A percentile compares a stretch with the other conserved stretches of the same genome.
phyloP scores from a whole-genome alignment of 768 basidiomycete genomes.

The Naematelia encephala region DNA sequence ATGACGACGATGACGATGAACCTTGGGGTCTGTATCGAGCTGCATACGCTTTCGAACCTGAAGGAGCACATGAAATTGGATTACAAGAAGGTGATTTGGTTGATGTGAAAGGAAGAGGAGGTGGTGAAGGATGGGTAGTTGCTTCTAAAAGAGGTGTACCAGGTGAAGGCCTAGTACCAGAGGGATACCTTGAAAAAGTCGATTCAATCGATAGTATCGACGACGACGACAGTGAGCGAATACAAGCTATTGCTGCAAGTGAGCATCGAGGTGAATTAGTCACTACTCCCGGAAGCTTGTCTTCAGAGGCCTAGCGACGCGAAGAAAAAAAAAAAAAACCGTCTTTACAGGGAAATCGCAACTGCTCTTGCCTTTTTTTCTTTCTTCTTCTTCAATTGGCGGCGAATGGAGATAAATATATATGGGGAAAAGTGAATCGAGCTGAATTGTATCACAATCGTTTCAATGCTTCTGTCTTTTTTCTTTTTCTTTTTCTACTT shows the following conservation, averaged over 20 bases:
- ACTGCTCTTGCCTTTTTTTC: too few relatives aligned
- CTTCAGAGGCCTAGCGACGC: background rate
- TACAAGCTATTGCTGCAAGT: background rate
- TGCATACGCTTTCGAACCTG: conserved; percentile 34
- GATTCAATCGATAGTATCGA: conserved; percentile 1
- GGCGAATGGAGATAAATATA: too few relatives aligned
- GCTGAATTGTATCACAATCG: too few relatives aligned
- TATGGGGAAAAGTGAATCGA: too few relatives aligned
- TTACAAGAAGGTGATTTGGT: conserved; percentile 40
- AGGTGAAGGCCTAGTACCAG: conserved; percentile 18
- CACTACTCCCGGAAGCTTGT: background rate
- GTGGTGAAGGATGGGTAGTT: conserved; percentile 44
- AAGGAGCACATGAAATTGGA: conserved; percentile 35
- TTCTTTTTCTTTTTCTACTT: too few relatives aligned
- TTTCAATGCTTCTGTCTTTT: too few relatives aligned
- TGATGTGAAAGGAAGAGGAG: conserved; percentile 37
- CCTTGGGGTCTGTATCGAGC: conserved; percentile 35
- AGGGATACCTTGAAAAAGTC: conserved; percentile 22
- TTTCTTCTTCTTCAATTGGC: too few relatives aligned
- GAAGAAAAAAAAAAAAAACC: background rate
- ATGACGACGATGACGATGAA: conserved; percentile 13
- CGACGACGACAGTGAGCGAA: background rate
- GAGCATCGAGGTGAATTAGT: background rate
- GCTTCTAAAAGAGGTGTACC: conserved; percentile 15
- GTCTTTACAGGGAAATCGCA: too few relatives aligned